These are phyloP conservation scores for Cladosporium sphaerospermum DNA, from an alignment of 2,329 filamentous ascomycete species.

Conservation along the genomic window DNA sequence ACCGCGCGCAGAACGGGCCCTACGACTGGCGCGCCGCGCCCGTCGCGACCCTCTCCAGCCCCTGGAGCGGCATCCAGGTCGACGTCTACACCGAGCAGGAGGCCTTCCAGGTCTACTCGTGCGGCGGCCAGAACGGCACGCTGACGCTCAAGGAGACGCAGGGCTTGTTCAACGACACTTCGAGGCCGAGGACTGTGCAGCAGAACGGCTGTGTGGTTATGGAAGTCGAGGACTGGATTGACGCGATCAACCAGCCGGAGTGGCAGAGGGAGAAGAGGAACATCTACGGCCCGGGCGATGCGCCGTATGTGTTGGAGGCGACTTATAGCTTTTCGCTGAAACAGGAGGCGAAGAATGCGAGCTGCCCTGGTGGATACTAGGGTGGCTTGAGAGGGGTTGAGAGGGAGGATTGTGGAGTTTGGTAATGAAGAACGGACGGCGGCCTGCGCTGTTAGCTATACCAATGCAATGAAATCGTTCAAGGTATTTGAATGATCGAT, in stretches of 20 bases:
- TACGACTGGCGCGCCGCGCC: slow-evolving; percentile 60
- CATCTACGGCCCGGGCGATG: slow-evolving; percentile 42
- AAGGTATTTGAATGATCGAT: too few species aligned
- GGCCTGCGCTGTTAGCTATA: too few species aligned
- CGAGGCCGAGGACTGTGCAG: slow-evolving; percentile 57
- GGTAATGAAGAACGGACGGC: too few species aligned
- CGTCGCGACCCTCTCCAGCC: slow-evolving; percentile 61
- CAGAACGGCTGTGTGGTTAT: slow-evolving; percentile 83
- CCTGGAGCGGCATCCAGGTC: slow-evolving; percentile 75
- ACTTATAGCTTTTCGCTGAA: slow-evolving; percentile 39
- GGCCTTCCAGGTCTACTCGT: slow-evolving; percentile 83
- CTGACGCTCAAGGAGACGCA: slow-evolving; percentile 65
- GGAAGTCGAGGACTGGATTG: slow-evolving; percentile 91
- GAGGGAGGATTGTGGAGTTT: too few species aligned
- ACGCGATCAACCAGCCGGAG: slow-evolving; percentile 88
- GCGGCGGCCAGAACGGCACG: slow-evolving; percentile 62
- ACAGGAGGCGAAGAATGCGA: neutral
- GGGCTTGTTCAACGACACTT: slow-evolving; percentile 50
- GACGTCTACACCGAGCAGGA: slow-evolving; percentile 79
- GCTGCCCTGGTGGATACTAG: neutral
- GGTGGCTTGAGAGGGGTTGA: too few species aligned
- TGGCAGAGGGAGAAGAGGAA: slow-evolving; percentile 62
- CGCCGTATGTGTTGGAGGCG: slow-evolving; percentile 40
- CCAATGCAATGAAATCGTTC: too few species aligned
- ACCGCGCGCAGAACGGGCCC: slow-evolving; percentile 51